These are phyloP conservation scores for Rhodosorus marinus DNA, from an alignment of 23 red algal species.

Conservation along the genomic window DNA sequence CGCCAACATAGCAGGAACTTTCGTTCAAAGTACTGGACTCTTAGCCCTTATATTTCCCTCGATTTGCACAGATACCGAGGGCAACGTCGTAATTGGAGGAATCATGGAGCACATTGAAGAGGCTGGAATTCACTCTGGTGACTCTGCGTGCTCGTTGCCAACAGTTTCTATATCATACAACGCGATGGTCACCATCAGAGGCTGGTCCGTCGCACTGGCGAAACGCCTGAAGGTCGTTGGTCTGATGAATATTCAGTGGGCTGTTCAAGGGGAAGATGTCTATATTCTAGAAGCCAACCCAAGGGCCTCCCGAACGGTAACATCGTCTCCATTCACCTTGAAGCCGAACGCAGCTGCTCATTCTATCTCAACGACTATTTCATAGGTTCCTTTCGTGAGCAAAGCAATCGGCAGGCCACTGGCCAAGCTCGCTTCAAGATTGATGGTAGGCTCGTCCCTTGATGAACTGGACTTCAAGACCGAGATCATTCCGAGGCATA, in stretches of 20 bases:
- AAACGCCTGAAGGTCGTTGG: slow-evolving; percentile 79
- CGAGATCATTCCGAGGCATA: slow-evolving; percentile 73
- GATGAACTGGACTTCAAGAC: slow-evolving; percentile 44
- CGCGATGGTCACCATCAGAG: slow-evolving; percentile 80
- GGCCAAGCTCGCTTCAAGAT: slow-evolving; percentile 70
- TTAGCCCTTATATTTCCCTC: no score
- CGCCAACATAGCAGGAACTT: no score
- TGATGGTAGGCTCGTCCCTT: slow-evolving; percentile 70
- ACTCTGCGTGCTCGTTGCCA: slow-evolving; percentile 84
- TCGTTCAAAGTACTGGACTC: no score
- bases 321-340: no score
- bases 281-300: slow-evolving; percentile 99
- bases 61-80: no score
- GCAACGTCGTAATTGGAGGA: slow-evolving; percentile 90
- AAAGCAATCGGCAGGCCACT: slow-evolving; percentile 90
- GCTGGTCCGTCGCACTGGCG: slow-evolving; percentile 90
- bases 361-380: no score
- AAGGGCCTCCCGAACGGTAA: slow-evolving; percentile 84
- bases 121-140: slow-evolving; percentile 93
- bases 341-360: no score
- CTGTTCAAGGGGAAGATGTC: slow-evolving; percentile 77
- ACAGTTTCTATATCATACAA: slow-evolving; percentile 76
- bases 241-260: slow-evolving; percentile 97
- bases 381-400: slow-evolving; percentile 94
- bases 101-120: slow-evolving; percentile 99